phyloP scores from a whole-genome alignment of 2,329 filamentous ascomycete genomes.

The Cercospora zeae-maydis region DNA sequence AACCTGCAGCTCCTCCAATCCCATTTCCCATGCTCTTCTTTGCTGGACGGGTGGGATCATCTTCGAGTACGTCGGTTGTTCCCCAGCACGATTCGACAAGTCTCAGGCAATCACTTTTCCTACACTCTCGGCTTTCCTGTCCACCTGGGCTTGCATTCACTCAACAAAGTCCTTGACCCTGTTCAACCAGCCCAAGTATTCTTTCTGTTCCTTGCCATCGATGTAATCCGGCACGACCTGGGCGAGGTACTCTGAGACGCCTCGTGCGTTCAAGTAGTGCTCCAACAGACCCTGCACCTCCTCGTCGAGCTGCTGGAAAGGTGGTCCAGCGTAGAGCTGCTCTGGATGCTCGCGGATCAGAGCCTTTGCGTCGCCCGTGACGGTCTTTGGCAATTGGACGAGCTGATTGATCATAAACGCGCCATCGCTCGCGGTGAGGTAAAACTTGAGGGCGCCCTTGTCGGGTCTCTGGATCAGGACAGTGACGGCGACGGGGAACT shows the following conservation, averaged over 20 bases:
- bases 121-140: background rate
- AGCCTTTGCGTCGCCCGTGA: slow-evolving; percentile 62
- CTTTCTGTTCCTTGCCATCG: slow-evolving; percentile 96
- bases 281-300: slow-evolving; percentile 90
- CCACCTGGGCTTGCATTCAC: slow-evolving; percentile 29
- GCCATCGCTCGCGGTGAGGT: slow-evolving; percentile 81
- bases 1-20: background rate
- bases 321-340: slow-evolving; percentile 82
- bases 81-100: background rate
- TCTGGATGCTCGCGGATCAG: slow-evolving; percentile 64
- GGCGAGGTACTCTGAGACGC: slow-evolving; percentile 80
- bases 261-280: slow-evolving; percentile 90
- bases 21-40: background rate
- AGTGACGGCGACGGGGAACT: slow-evolving; percentile 77
- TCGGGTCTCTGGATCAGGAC: slow-evolving; percentile 84
- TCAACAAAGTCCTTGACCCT: slow-evolving; percentile 81
- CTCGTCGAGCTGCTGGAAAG: slow-evolving; percentile 91
- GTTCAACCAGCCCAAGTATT: slow-evolving; percentile 88
- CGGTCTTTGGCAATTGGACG: slow-evolving; percentile 77
- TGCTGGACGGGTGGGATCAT: background rate
- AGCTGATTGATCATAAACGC: slow-evolving; percentile 85
- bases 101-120: background rate
- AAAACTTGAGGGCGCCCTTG: slow-evolving; percentile 81
- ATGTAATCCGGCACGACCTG: slow-evolving; percentile 94
- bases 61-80: background rate